Evolutionary conservation across 768 basidiomycete species (phyloP), one percentile per base, ranked within the genome.

Genomic region (Termitomyces sp.): DNA sequence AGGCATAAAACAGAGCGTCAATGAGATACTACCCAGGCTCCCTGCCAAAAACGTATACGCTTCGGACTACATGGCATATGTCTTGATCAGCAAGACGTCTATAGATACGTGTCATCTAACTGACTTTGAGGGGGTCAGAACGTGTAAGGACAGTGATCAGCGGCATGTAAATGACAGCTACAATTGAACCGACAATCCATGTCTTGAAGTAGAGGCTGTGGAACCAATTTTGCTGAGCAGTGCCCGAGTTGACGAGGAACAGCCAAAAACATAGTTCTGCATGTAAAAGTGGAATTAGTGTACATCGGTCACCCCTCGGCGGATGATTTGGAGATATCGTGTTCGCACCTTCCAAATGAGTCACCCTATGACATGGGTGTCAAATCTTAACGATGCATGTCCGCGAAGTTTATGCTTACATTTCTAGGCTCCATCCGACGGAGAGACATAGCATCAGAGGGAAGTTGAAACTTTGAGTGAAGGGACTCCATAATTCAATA

Each of bases 201-300:
- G 76, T 76, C 71, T 83, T 89, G 79, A 92, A 94, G 67, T 92
- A 91, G 20, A 76, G 63, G 67, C 84, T 91, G 17, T 77, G 74
- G 76, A 94, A 93, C 92, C 92, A 94, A 66, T 90, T 82, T 67
- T 83, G 86, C 63, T 88, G 83, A 1, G 73, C 71, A 0, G 85
- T 78, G 20, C 82, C 77, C 2, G 88, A 77, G 60, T 89, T 89
- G 53, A 93, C 77, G 42, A 94, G 82, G 76, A 91, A 94, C 12
- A 93, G 74, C 92, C 92, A 94, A 71, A 94, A 94, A 67, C 90
- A 94, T 0, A 94, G 78, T 66, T 94, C 92, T 92, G 60, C 8
- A 36, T 5, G 14, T 11, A 6, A n/a, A 43, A 37, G 29, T 20
- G 4, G 36, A 53, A 56, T 59, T 54, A 55, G 25, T 34, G 49